Evolutionary conservation across 805 yeast genomes (phyloP).

Genomic region (Candida schatavii): DNA sequence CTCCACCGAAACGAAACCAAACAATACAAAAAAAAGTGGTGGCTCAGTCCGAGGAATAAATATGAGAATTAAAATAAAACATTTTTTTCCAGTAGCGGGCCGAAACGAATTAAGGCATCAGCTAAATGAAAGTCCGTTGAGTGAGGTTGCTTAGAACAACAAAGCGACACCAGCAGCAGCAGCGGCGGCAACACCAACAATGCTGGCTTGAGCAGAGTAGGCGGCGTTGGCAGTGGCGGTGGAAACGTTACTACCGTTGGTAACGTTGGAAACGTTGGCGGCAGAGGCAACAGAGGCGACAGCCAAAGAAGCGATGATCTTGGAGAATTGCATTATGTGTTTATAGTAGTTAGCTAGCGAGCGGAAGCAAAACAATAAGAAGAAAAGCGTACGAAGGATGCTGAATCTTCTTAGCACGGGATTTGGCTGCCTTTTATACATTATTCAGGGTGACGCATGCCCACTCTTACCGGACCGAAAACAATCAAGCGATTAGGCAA

Average conservation of each 20-base stretch:
- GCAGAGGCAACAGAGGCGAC: constrained; percentile 37
- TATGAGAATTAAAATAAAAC: not conserved
- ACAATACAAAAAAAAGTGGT: no score
- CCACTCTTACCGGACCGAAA: no score
- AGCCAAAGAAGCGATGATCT: constrained; percentile 33
- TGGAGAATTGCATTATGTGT: constrained; percentile 40
- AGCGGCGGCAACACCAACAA: constrained; percentile 24
- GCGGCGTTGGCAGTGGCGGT: constrained; percentile 29
- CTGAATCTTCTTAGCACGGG: not conserved
- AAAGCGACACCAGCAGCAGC: constrained; percentile 37
- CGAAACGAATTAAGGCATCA: not conserved
- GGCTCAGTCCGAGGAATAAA: no score
- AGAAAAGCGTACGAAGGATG: not conserved
- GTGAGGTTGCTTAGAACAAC: constrained; percentile 26
- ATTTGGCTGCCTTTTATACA: constrained; percentile 1
- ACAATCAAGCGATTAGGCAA: not conserved
- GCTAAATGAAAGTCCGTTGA: not conserved
- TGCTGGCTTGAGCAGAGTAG: constrained; percentile 33
- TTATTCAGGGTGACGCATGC: no score
- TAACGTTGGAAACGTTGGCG: constrained; percentile 25
- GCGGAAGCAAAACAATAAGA: not conserved
- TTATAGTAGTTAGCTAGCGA: no score
- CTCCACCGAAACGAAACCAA: no score
- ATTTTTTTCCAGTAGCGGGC: not conserved
- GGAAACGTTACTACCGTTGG: constrained; percentile 20